Evolutionary conservation across 805 yeast genomes (phyloP).

Genomic region (Yarrowia hollandica): DNA sequence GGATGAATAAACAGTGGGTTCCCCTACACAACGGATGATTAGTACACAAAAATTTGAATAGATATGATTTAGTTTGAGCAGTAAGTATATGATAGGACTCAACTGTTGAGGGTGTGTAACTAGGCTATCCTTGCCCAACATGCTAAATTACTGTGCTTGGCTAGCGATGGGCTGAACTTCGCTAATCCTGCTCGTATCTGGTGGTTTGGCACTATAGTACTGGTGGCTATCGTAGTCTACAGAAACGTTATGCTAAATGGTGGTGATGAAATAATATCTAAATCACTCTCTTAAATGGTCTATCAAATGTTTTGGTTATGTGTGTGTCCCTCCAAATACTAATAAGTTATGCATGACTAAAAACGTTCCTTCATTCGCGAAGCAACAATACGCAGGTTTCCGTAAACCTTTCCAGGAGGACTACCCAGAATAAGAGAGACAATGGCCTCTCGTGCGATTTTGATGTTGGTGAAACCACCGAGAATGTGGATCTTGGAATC

Average conservation of each 20-base stretch:
- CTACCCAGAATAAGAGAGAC: constrained; percentile 93
- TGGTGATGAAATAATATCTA: no score
- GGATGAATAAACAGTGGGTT: constrained; percentile 19
- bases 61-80: no score
- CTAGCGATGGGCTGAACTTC: no score
- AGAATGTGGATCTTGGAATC: constrained; percentile 94
- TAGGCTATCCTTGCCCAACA: no score
- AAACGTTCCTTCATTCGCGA: constrained; percentile 96
- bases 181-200: no score
- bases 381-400: constrained; percentile 94
- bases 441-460: constrained; percentile 98
- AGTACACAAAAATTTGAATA: neutral
- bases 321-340: constrained; percentile 7
- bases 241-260: no score
- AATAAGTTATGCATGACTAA: constrained; percentile 41
- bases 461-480: constrained; percentile 95
- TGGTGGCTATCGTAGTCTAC: no score
- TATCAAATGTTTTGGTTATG: constrained; percentile 12
- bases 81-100: no score
- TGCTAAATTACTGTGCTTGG: no score
- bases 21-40: no score
- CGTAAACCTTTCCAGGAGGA: constrained; percentile 98
- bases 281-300: neutral
- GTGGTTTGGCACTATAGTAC: no score
- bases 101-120: no score